Base-by-base conservation (phyloP, 2,329 filamentous ascomycete genomes). In the Aspergillus nomiae region DNA sequence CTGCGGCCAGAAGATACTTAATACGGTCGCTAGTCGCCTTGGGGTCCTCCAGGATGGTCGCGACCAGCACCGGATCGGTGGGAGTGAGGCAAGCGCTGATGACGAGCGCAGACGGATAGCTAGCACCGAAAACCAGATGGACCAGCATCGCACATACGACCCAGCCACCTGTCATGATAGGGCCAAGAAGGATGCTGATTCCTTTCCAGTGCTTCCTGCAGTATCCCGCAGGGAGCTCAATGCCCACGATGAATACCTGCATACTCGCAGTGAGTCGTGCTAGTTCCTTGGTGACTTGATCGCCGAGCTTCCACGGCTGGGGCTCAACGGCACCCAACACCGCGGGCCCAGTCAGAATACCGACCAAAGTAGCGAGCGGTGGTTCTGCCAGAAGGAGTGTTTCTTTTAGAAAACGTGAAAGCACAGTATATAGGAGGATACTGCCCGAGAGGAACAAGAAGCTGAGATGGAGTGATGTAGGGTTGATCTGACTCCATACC, bases 1-100 rank as follows among this genome's bases (percentile, higher is more conserved):
- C 51, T 8, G 51, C 51, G 14, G 51, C 51, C n/a, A 55, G 24
- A 10, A 55, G 51, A 30, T 55, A 7, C 11, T 55, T 55, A 12
- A 55, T 55, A 14, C 51, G 51, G 34, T 38, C 51, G n/a, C 51
- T 55, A 6, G 51, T 38, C 2, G 51, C 51, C 30, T 55, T 38
- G n/a, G 51, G 51, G 6, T 55, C 51, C 26, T 55, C 51, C 32
- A 55, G 51, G 1, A 55, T 55, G 12, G 51, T 55, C n/a, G 51
- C 51, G n/a, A 55, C 51, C 30, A 55, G n/a, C 2, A 55, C 51
- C 21, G 51, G 51, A 11, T 55, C 51, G n/a, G 51, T 55, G n/a
- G 51, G 51, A 10, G 51, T 55, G 11, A 55, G 34, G 34, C 51
- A 55, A 26, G 51, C 51, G 34, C 51, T 38, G n/a, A 55, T 55